A percentile compares a stretch with the other conserved stretches of the same genome.
Conservation (phyloP, 768 basidiomycete genomes). For the Boletus vermiculosoides region DNA sequence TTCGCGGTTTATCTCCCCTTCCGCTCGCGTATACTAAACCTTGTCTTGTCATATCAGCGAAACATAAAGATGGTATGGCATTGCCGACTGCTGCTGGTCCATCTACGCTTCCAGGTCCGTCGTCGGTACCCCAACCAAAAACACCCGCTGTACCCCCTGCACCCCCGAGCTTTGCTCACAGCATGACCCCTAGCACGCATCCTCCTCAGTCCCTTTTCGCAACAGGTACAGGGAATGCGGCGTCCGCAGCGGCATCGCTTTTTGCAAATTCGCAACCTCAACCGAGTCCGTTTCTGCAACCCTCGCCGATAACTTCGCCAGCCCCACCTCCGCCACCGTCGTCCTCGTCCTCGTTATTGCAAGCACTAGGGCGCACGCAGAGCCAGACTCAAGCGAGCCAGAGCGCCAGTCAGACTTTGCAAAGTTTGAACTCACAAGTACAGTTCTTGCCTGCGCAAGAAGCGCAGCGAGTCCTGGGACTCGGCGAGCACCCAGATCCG, state of each 20-base stretch:
- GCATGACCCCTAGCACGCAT: conserved; percentile 34
- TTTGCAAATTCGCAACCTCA: conserved; percentile 26
- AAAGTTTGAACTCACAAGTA: conserved; percentile 13
- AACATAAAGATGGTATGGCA: conserved; percentile 21
- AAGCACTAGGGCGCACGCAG: conserved; percentile 23
- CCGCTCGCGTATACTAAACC: conserved; percentile 6
- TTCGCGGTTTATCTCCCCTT: background rate
- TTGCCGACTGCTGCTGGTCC: conserved; percentile 15
- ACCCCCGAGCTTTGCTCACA: conserved; percentile 17
- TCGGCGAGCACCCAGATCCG: conserved; percentile 44
- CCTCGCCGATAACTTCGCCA: conserved; percentile 16
- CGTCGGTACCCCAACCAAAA: conserved; percentile 13
- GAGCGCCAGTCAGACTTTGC: background rate
- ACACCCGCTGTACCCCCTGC: conserved; percentile 18
- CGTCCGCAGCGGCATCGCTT: conserved; percentile 15
- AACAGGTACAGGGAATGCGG: conserved; percentile 14
- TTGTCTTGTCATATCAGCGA: conserved; percentile 13
- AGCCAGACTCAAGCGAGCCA: conserved; percentile 11
- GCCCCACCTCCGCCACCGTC: conserved; percentile 14
- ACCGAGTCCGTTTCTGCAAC: conserved; percentile 31
- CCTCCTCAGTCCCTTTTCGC: conserved; percentile 30
- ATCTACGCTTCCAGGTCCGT: conserved; percentile 7
- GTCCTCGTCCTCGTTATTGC: conserved; percentile 26
- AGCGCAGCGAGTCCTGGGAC: conserved; percentile 49
- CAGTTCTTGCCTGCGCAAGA: conserved; percentile 58